Base-by-base conservation (phyloP, 225 moss, liverwort and hornwort genomes). In the Sphagnum contortum region DNA sequence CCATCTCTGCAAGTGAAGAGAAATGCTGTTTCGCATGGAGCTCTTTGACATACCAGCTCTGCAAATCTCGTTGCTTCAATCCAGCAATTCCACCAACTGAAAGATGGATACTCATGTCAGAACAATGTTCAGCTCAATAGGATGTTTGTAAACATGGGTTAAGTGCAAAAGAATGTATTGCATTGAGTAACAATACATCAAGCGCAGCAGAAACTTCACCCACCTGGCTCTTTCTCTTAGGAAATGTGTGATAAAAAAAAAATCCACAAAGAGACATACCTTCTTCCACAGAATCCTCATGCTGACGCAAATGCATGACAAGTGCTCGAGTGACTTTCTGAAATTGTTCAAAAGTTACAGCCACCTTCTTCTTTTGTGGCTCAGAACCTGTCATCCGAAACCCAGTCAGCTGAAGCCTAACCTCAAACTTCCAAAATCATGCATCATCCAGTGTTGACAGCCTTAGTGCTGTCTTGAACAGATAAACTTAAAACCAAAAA, bases 271-370 rank as follows among this genome's bases (percentile, higher is more conserved):
- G 29, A 1, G 44, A 61, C 70, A 55, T 81, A 92, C 92, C 88
- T 67, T 90, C 92, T 69, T 76, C 70, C 59, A 69, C 69, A 4
- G 64, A 66, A 56, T 93, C 98, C 69, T 98, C 98, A 63, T 83
- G 84, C 68, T 98, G 90, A 57, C 91, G 91, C 50, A 98, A 86
- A 64, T 93, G 89, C 82, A 87, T 77, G 53, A 98, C 98, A 45
- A 98, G 79, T 50, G 89, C 90, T 75, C 91, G 88, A 14, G 91
- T 93, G 54, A 87, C 93, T 74, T 89, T 84, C 77, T 98, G 98
- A 70, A 98, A 88, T 57, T 93, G 80, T 82, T 98, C 98, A 76
- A 83, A 98, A 8, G 98, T 93, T 50, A 98, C 89, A 55, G 85
- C 84, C 77, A 98, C 80, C 77, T 89, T 98, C 69, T 87, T 92